Base-by-base conservation (phyloP, 495 filamentous ascomycete genomes). In the Penicillium argentinense region DNA sequence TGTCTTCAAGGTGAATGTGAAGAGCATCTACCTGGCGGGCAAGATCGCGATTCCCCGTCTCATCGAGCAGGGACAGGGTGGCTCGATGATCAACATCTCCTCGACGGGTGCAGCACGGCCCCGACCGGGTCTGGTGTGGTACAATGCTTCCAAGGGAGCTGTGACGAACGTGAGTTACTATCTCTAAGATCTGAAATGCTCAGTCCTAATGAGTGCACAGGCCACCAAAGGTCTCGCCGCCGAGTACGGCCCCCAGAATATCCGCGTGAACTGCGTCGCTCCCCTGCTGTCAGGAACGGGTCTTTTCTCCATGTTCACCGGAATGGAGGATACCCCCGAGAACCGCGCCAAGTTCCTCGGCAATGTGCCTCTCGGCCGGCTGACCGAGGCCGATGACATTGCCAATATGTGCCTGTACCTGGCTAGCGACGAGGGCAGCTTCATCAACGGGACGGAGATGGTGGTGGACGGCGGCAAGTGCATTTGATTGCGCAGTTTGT, bases 41-140 rank as follows among this genome's bases (percentile, higher is more conserved):
- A 71, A 72, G 38, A 70, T 76, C 7, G 60, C 78, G 8, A 66
- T 86, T 37, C 76, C 76, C 3, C 73, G 76, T 14, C 66, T 83
- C 21, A 62, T 83, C 21, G 71, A 78, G 44, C 76, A 79, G 47
- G 74, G 77, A 11, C 62, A 73, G n/a, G 79, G 81, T 5, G 83
- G 82, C 0, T 73, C 64, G 6, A 77, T 87, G 43, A 82, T 88
- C 49, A 85, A 87, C 59, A 80, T 86, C 27, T 80, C 83, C 1
- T 82, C 77, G 5, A 83, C 83, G 22, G 83, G 82, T 4, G 79
- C 80, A 7, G 76, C 72, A 17, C 71, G 83, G 42, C 83, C 83
- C 3, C 71, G 83, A n/a, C 81, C 82, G 4, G 80, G 81, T 3
- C 65, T 87, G 44, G 82, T 85, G 9, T 86, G 82, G 82, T 87